Evolutionary conservation across 2,329 filamentous ascomycete genomes (phyloP).

Genomic region (Cordyceps militaris): DNA sequence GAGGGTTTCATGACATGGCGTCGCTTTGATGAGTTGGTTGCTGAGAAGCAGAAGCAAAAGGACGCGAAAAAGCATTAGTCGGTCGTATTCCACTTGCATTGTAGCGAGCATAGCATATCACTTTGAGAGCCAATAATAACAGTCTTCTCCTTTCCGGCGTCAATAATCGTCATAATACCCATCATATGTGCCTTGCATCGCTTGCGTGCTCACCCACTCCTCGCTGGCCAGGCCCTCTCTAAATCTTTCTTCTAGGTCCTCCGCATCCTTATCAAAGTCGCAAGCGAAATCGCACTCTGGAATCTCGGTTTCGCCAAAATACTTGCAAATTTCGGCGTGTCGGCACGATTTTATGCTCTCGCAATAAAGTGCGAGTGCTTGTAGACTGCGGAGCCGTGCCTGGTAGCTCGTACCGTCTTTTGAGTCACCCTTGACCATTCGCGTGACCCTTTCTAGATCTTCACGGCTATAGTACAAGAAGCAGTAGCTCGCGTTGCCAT

Average conservation of each 20-base stretch:
- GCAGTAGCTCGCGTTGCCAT: slow-evolving; percentile 79
- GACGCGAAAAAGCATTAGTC: slow-evolving; percentile 29
- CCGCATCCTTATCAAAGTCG: slow-evolving; percentile 67
- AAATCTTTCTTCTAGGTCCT: slow-evolving; percentile 51
- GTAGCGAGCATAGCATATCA: neutral
- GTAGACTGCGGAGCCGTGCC: slow-evolving; percentile 55
- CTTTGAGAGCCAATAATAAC: neutral
- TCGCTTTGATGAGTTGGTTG: slow-evolving; percentile 37
- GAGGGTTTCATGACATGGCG: slow-evolving; percentile 46
- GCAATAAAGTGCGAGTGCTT: slow-evolving; percentile 70
- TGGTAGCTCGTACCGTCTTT: slow-evolving; percentile 37
- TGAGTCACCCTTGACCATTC: slow-evolving; percentile 42
- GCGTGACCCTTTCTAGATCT: slow-evolving; percentile 68
- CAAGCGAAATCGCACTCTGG: slow-evolving; percentile 67
- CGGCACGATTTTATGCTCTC: slow-evolving; percentile 68
- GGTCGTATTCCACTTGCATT: neutral
- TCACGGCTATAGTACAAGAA: slow-evolving; percentile 88
- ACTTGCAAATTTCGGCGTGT: slow-evolving; percentile 66
- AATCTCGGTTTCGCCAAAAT: slow-evolving; percentile 61
- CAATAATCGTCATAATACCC: slow-evolving; percentile 42
- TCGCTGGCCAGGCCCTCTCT: slow-evolving; percentile 49
- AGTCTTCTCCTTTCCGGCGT: neutral
- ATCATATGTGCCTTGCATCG: slow-evolving; percentile 50
- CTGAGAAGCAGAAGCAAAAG: slow-evolving; percentile 29
- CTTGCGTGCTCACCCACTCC: slow-evolving; percentile 58